Evolutionary conservation across 2,329 filamentous ascomycete genomes (phyloP).

Genomic region (Talaromyces sp.): DNA sequence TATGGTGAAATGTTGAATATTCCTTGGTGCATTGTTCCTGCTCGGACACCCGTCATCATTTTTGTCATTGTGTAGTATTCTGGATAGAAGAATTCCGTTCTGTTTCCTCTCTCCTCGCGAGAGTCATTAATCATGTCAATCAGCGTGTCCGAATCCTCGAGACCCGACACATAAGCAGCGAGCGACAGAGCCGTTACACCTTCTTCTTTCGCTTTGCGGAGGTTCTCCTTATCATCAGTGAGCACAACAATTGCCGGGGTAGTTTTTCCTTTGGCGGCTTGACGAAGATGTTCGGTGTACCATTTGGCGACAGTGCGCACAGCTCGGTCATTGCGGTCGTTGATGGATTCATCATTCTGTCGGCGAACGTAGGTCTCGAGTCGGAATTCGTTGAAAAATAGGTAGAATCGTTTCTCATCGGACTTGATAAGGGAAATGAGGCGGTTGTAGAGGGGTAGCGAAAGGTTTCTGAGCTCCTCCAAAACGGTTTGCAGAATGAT

Average conservation of each 20-base stretch:
- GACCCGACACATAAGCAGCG: conserved; percentile 73
- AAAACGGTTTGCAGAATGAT: conserved; percentile 93
- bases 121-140: conserved; percentile 90
- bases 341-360: conserved; percentile 78
- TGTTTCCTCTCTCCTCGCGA: conserved; percentile 67
- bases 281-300: conserved; percentile 79
- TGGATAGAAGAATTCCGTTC: conserved; percentile 73
- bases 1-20: conserved; percentile 95
- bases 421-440: conserved; percentile 88
- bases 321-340: conserved; percentile 92
- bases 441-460: conserved; percentile 90
- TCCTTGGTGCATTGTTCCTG: conserved; percentile 86
- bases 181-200: conserved; percentile 66
- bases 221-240: conserved; percentile 85
- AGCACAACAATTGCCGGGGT: conserved; percentile 85
- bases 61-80: conserved; percentile 88
- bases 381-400: conserved; percentile 98
- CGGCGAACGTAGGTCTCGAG: conserved; percentile 83
- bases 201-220: conserved; percentile 76
- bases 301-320: conserved; percentile 82
- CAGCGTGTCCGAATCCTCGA: conserved; percentile 80
- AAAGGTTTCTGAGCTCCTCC: conserved; percentile 92
- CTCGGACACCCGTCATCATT: conserved; percentile 91
- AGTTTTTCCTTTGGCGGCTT: conserved; percentile 55
- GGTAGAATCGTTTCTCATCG: conserved; percentile 94